These are phyloP conservation scores for Lactifluus echinatus DNA, from an alignment of 768 basidiomycete species.

Conservation along the genomic window DNA sequence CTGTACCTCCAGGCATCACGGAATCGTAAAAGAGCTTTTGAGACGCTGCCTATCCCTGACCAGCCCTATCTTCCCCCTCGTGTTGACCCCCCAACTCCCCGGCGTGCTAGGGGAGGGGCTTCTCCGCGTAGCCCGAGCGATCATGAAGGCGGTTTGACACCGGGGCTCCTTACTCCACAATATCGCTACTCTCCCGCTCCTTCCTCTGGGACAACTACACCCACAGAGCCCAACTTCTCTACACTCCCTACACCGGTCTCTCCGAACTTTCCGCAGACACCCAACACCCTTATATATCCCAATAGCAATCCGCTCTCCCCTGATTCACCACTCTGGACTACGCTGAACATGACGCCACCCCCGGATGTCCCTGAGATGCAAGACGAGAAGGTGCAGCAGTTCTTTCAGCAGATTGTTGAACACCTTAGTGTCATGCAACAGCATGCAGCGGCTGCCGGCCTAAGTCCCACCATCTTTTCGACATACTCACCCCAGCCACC, in stretches of 20 bases:
- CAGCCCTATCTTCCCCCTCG: slow-evolving; percentile 38
- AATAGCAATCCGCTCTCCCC: slow-evolving; percentile 25
- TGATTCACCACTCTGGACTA: slow-evolving; percentile 27
- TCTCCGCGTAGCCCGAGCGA: slow-evolving; percentile 17
- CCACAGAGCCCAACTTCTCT: slow-evolving; percentile 22
- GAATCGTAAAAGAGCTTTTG: slow-evolving; percentile 30
- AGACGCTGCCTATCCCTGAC: slow-evolving; percentile 21
- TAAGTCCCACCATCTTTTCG: background rate
- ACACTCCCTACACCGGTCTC: slow-evolving; percentile 24
- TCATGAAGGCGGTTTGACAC: slow-evolving; percentile 15
- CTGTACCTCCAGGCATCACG: slow-evolving; percentile 27
- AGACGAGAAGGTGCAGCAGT: slow-evolving; percentile 70
- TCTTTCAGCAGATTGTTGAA: slow-evolving; percentile 78
- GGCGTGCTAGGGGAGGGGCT: slow-evolving; percentile 34
- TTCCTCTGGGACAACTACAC: background rate
- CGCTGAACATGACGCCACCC: slow-evolving; percentile 31
- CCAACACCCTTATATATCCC: slow-evolving; percentile 16
- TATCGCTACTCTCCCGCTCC: slow-evolving; percentile 13
- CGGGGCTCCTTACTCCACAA: slow-evolving; percentile 13
- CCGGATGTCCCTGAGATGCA: slow-evolving; percentile 61
- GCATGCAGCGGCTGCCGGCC: slow-evolving; percentile 29
- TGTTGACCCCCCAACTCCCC: slow-evolving; percentile 53
- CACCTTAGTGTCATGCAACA: slow-evolving; percentile 69
- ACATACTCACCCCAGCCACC: background rate
- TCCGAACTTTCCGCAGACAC: slow-evolving; percentile 17